phyloP scores from a whole-genome alignment of 768 basidiomycete species.

The Lentinula edodes region DNA sequence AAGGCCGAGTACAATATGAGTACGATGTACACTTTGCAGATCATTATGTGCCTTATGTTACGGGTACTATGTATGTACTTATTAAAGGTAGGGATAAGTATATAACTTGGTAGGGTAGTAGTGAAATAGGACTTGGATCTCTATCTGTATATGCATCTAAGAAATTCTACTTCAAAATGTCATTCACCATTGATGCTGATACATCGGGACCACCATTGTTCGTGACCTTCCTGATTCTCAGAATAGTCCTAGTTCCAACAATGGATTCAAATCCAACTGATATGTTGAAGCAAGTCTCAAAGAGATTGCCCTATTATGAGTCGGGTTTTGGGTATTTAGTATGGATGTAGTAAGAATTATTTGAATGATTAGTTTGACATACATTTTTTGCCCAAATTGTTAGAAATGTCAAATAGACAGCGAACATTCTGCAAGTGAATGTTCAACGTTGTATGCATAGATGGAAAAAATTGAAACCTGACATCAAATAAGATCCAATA shows the following conservation, averaged over 20 bases:
- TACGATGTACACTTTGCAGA: too few species aligned
- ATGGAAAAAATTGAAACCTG: constrained; percentile 15
- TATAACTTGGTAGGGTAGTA: too few species aligned
- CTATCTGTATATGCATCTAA: too few species aligned
- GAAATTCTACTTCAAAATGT: constrained; percentile 6
- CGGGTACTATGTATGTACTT: too few species aligned
- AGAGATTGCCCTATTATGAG: constrained; percentile 1
- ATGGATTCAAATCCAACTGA: neutral
- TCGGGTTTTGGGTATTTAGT: neutral
- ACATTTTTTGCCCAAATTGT: neutral
- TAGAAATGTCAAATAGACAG: neutral
- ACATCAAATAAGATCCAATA: constrained; percentile 53
- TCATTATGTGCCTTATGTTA: too few species aligned
- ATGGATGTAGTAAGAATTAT: neutral
- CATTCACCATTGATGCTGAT: neutral
- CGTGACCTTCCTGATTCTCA: neutral
- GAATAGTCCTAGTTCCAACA: neutral
- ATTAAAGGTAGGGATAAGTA: too few species aligned
- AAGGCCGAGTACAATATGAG: too few species aligned
- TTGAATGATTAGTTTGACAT: neutral
- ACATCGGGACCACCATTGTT: neutral
- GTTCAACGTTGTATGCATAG: too few species aligned
- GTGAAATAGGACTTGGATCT: too few species aligned
- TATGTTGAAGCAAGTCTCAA: neutral
- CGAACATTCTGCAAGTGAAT: neutral